These are phyloP conservation scores for Russula compacta DNA, from an alignment of 768 basidiomycete genomes.

Conservation along the genomic window DNA sequence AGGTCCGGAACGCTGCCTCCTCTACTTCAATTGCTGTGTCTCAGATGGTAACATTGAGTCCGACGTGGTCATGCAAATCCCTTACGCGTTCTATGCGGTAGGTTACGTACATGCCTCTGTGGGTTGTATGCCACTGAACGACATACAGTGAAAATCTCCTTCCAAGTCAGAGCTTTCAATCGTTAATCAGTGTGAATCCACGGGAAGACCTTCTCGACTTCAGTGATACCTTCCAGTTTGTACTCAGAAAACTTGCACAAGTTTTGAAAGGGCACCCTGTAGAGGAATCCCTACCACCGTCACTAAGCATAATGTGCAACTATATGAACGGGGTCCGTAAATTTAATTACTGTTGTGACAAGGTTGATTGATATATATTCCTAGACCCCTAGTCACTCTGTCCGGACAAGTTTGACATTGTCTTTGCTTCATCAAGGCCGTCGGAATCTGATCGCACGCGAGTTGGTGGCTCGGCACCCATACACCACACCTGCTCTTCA, in stretches of 20 bases:
- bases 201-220: constrained; percentile 33
- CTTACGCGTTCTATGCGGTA: constrained; percentile 35
- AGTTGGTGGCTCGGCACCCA: constrained; percentile 35
- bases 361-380: background rate
- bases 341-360: background rate
- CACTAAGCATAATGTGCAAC: constrained; percentile 20
- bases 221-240: constrained; percentile 40
- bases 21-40: constrained; percentile 38
- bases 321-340: constrained; percentile 16
- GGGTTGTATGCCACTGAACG: background rate
- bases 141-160: constrained; percentile 33
- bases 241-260: constrained; percentile 39
- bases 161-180: constrained; percentile 39
- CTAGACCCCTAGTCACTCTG: constrained; percentile 17
- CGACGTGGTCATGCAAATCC: constrained; percentile 51
- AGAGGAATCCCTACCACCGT: constrained; percentile 20
- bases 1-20: constrained; percentile 44
- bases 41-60: constrained; percentile 58
- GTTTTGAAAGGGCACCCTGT: constrained; percentile 39
- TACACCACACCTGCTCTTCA: constrained; percentile 47
- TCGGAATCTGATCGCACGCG: constrained; percentile 33
- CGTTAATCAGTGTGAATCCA: constrained; percentile 35
- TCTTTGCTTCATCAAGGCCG: constrained; percentile 46
- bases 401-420: constrained; percentile 26
- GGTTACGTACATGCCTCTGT: constrained; percentile 24